Evolutionary conservation across 768 basidiomycete species (phyloP), one percentile per base, ranked within the genome.

Genomic region (Lactarius akahatsu): DNA sequence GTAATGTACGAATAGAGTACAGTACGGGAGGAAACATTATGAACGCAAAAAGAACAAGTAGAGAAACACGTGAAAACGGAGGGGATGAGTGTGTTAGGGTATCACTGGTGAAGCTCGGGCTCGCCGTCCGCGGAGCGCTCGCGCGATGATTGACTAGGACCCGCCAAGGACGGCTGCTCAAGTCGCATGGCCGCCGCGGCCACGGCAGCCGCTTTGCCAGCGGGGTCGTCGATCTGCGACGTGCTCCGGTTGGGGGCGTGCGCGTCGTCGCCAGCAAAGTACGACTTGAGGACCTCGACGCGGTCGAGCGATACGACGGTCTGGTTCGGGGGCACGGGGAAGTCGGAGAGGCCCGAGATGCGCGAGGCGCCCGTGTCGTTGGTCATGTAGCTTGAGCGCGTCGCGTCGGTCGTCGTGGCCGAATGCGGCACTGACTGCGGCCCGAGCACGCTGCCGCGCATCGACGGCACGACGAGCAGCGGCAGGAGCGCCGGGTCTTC

Each of bases 321-420:
- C n/a, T 74, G 71, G 2, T 65, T 65, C 0, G 89, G 89, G 3
- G 89, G 89, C 10, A 76, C 76, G 1, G 89, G 90, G 73, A 91
- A 91, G 71, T 90, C 90, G 4, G 88, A 90, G 16, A 91, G 80
- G 10, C 81, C 80, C 1, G 89, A 90, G 80, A 91, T 91, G 36
- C 81, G 81, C 0, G 90, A 91, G 11, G 77, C 30, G 43, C 75
- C 78, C 0, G 87, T 88, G 2, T 80, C 81, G 38, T 71, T 74
- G 10, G 89, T 91, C 80, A 86, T 77, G 73, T 82, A 87, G 73
- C 90, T 91, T 66, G 80, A 78, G 15, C 83, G 81, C 5, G 79
- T 69, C 50, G 38, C 59, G 11, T 71, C 59, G 38, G 73, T 72
- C 40, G 36, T 38, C 36, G 77, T 74, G 6, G 78, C 67, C 7